These are phyloP conservation scores for Pelagomonas calceolata DNA, from an alignment of 108 stramenopile species.

Conservation along the genomic window DNA sequence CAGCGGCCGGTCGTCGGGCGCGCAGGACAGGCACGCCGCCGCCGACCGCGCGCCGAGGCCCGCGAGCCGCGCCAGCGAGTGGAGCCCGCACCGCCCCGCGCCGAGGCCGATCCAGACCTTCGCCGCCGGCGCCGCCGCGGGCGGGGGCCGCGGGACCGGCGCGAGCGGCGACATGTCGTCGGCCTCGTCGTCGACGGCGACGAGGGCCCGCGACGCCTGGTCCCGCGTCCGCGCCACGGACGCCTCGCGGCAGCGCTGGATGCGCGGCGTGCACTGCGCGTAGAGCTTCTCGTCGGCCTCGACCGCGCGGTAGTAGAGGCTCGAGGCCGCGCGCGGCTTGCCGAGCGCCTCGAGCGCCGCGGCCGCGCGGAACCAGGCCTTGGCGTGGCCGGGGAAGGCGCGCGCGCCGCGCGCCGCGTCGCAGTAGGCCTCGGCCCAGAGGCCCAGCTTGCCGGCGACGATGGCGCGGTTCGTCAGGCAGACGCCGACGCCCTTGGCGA, in stretches of 20 bases:
- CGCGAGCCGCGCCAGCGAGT: not conserved
- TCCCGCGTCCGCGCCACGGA: not conserved
- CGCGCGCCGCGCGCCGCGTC: not conserved
- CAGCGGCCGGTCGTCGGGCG: not conserved
- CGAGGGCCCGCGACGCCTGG: not conserved
- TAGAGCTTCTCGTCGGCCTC: not conserved
- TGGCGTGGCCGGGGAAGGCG: not conserved
- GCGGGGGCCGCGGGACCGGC: not conserved
- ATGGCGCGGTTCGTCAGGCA: slow-evolving; percentile 1
- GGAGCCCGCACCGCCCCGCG: not conserved
- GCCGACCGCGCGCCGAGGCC: not conserved
- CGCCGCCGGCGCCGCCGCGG: not conserved
- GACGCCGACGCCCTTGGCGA: not conserved
- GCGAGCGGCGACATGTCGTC: not conserved
- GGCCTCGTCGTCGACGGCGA: not conserved
- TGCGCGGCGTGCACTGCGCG: not conserved
- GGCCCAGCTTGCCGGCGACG: not conserved
- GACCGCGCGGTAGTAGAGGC: not conserved
- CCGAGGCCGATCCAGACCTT: not conserved
- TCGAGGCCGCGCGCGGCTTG: not conserved
- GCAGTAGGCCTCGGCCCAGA: not conserved
- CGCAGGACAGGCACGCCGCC: no score
- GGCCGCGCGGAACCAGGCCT: slow-evolving; percentile 1
- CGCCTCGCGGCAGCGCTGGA: not conserved
- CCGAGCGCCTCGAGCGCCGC: not conserved